Base-by-base conservation (phyloP, 116 monocot species). In the Iris pallida region DNA sequence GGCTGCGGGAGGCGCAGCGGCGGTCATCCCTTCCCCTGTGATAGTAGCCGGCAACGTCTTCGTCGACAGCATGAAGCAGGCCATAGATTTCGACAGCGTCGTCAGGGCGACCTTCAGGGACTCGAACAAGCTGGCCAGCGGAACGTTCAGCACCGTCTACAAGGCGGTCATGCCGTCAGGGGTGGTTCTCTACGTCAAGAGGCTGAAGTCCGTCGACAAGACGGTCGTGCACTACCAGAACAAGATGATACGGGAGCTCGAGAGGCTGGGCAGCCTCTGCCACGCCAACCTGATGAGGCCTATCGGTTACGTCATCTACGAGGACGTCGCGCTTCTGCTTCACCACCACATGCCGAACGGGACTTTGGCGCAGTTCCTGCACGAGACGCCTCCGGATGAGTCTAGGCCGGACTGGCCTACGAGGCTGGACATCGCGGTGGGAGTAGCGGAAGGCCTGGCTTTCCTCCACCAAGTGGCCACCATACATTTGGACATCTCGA, bases 131-230 rank as follows among this genome's bases (percentile, higher is more conserved):
- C 13, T 86, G 16, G 80, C 79, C 60, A 82, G 59, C 45, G 89
- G 89, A 42, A 86, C 93, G 42, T 93, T 93, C 55, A 93, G 89
- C 61, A 75, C 72, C 5, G 63, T 75, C n/a, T 89, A 88, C 70
- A 89, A 82, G 67, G 93, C 86, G 3, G 73, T 93, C 19, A 86
- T 93, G 89, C 93, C 93, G 0, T 93, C 93, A 1, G 93, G 93
- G 0, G 60, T 89, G 9, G 74, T 89, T 15, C 68, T 93, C 30
- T 86, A 80, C 2, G 89, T 89, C 59, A 93, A 78, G 61, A 76
- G 68, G 66, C 77, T 93, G 53, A 93, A 93, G 56, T 93, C 93
- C 0, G 80, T 93, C 3, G 93, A 93, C 52, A 73, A 64, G 67
- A 82, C 93, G 0, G 81, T 93, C n/a, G 57, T 70, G 20, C 77